Conservation (phyloP, 2,329 filamentous ascomycete species). For the Trichoderma koningiopsis region DNA sequence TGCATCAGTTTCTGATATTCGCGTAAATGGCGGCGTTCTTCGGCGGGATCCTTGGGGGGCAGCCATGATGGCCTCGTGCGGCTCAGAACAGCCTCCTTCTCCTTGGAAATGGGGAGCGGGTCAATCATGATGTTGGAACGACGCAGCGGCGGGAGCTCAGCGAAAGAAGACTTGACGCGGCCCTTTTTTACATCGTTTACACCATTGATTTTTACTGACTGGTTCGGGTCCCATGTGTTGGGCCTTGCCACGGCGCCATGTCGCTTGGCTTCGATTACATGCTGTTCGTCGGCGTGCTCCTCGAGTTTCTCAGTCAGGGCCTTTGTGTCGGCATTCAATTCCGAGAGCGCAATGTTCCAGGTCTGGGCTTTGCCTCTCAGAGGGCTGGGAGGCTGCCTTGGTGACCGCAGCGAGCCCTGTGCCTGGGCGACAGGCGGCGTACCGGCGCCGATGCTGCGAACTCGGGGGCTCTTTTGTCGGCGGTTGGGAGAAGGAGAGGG, state of each 20-base stretch:
- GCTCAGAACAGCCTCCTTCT: constrained; percentile 82
- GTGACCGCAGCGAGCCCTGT: constrained; percentile 62
- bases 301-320: constrained; percentile 79
- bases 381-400: constrained; percentile 45
- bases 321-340: constrained; percentile 72
- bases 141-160: constrained; percentile 70
- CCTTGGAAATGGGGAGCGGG: constrained; percentile 79
- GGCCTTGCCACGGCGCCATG: constrained; percentile 39
- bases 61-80: constrained; percentile 82
- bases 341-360: constrained; percentile 71
- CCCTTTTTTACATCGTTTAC: constrained; percentile 49
- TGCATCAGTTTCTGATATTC: constrained; percentile 85
- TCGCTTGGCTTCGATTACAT: constrained; percentile 41
- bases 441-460: constrained; percentile 63
- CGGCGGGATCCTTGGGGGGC: constrained; percentile 82
- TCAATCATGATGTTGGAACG: constrained; percentile 82
- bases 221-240: constrained; percentile 45
- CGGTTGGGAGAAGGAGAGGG: constrained; percentile 55
- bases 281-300: constrained; percentile 68
- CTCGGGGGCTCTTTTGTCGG: constrained; percentile 49
- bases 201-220: constrained; percentile 34
- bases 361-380: constrained; percentile 65
- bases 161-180: constrained; percentile 65
- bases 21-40: constrained; percentile 85
- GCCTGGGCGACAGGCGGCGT: constrained; percentile 62